Evolutionary conservation across 1,284 basidiomycete genomes (phyloP).

Genomic region (Boletus semigastroideus): DNA sequence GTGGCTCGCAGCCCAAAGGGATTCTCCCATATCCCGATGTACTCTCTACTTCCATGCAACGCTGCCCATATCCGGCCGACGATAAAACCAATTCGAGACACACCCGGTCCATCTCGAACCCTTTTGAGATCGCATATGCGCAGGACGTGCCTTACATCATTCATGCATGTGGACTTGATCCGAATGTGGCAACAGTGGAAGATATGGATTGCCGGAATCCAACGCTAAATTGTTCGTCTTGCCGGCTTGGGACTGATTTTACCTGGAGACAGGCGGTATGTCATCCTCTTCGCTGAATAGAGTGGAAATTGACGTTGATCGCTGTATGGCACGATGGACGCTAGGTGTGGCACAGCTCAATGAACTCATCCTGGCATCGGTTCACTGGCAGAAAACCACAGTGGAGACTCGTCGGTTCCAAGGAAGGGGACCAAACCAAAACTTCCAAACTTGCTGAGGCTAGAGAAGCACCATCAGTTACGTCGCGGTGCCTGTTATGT

Average conservation of each 20-base stretch:
- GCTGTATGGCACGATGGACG: too few relatives aligned
- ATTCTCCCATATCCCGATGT: neutral
- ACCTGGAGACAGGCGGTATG: constrained; percentile 11
- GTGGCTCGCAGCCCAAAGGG: neutral
- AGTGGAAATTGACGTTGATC: too few relatives aligned
- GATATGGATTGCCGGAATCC: constrained; percentile 20
- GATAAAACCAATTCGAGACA: neutral
- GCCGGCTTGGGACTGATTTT: neutral
- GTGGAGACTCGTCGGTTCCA: too few relatives aligned
- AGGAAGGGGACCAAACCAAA: too few relatives aligned
- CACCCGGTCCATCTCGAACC: neutral
- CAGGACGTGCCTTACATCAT: constrained; percentile 10
- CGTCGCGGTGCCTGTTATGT: neutral
- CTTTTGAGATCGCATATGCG: neutral
- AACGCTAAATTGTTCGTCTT: constrained; percentile 2
- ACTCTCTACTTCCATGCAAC: neutral
- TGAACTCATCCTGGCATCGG: too few relatives aligned
- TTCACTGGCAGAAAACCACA: too few relatives aligned
- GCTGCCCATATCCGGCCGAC: neutral
- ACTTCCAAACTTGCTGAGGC: too few relatives aligned
- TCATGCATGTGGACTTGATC: constrained; percentile 21
- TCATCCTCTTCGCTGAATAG: neutral
- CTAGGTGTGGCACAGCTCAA: too few relatives aligned
- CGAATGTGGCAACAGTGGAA: constrained; percentile 12
- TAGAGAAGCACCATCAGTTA: too few relatives aligned